Evolutionary conservation across 768 basidiomycete species (phyloP).

Genomic region (Boletus sensibilis): DNA sequence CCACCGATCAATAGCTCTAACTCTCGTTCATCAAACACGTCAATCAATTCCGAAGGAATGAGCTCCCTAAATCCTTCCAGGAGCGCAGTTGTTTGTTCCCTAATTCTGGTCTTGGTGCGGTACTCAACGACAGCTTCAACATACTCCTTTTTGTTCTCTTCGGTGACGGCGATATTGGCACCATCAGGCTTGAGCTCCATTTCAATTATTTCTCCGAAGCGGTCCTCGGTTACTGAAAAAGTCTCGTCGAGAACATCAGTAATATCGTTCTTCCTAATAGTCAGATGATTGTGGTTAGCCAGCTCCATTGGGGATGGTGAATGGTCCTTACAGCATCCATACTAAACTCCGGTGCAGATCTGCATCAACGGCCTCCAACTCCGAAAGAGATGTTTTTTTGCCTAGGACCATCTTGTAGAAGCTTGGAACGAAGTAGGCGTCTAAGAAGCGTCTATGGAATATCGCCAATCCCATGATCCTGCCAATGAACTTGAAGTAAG

Average conservation of each 20-base stretch:
- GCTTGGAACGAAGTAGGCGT: slow-evolving; percentile 76
- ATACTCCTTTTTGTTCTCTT: slow-evolving; percentile 76
- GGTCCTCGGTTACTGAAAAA: slow-evolving; percentile 68
- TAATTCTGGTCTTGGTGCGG: slow-evolving; percentile 77
- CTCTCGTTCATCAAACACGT: slow-evolving; percentile 90
- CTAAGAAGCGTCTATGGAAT: slow-evolving; percentile 76
- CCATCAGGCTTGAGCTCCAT: slow-evolving; percentile 67
- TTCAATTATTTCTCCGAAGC: slow-evolving; percentile 69
- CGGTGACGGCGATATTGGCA: slow-evolving; percentile 59
- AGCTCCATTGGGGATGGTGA: neutral
- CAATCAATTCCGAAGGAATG: slow-evolving; percentile 78
- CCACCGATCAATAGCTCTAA: slow-evolving; percentile 88
- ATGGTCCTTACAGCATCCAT: slow-evolving; percentile 67
- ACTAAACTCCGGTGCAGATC: slow-evolving; percentile 66
- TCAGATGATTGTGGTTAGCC: slow-evolving; percentile 1
- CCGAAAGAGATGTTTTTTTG: slow-evolving; percentile 57
- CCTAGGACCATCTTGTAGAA: slow-evolving; percentile 78
- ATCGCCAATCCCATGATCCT: slow-evolving; percentile 71
- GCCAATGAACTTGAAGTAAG: slow-evolving; percentile 83
- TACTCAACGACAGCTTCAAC: slow-evolving; percentile 78
- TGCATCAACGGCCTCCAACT: slow-evolving; percentile 69
- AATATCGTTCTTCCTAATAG: slow-evolving; percentile 66
- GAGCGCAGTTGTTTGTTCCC: slow-evolving; percentile 83
- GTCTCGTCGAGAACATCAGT: slow-evolving; percentile 73
- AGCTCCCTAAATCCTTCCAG: slow-evolving; percentile 84